Evolutionary conservation across 805 yeast species (phyloP), one percentile per base, ranked within the genome.

Genomic region (Monosporozyma aerobia): DNA sequence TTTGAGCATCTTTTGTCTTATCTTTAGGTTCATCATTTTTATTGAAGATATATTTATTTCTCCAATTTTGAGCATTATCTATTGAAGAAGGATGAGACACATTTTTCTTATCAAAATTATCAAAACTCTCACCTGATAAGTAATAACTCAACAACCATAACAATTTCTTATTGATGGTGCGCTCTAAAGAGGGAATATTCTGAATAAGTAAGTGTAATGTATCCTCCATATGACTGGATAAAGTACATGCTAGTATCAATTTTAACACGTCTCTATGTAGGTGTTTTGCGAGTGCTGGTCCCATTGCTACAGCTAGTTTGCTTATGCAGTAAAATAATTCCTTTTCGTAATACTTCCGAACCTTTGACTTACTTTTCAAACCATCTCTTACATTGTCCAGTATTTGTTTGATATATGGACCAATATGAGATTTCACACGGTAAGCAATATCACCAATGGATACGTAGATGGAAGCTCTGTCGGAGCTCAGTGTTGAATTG

Each of bases 201-300:
- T 76, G 78, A 29, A 83, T 82, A 27, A 92, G 75, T 2, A 81
- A 79, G 54, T 79, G 76, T 33, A 92, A 66, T 13, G 94, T 85
- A 54, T 82, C 81, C 62, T 88, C 83, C 82, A 92, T 82, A 56
- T 86, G 84, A 57, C 81, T 84, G n/a, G 89, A 85, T 51, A 92
- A 76, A 0, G 96, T 87, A 55, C 96, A 89, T 48, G 83, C 78
- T 59, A 92, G 76, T 70, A 92, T 78, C 69, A 87, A 75, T 58
- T 85, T 90, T 50, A 92, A 70, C 23, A 92, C 77, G 61, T 88
- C 95, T 56, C 84, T 78, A 57, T 89, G 90, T 52, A 94, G 71
- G 64, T 88, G 90, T 63, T 92, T 94, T 0, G 97, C 87, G 52
- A 92, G 73, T 0, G 96, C 95, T 11, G 96, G 95, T 0, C 97